These are phyloP conservation scores for Acanthamoeba triangularis DNA, from an alignment of 208 protist genomes.

Conservation along the genomic window DNA sequence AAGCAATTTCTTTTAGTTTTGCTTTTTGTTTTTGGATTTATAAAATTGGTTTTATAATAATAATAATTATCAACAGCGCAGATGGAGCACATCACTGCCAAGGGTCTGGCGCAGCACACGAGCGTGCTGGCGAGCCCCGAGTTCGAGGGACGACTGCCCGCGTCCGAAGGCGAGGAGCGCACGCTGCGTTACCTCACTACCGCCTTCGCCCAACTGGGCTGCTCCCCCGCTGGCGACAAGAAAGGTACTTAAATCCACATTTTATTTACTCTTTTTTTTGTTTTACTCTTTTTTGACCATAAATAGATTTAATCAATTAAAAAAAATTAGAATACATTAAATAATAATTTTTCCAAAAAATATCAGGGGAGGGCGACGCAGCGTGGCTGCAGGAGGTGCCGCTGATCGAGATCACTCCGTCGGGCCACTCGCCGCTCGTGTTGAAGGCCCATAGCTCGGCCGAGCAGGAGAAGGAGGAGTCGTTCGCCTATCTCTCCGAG, in stretches of 20 bases:
- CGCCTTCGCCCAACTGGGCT: background rate
- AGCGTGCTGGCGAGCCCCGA: background rate
- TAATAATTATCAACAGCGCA: too few species aligned
- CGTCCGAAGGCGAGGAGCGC: background rate
- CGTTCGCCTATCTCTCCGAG: background rate
- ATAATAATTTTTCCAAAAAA: too few species aligned
- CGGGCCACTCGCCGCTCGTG: constrained; percentile 12
- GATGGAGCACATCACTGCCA: background rate
- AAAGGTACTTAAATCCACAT: background rate
- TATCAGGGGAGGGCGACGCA: background rate
- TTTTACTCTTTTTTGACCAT: background rate
- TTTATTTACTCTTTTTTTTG: background rate
- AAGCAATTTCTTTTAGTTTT: background rate
- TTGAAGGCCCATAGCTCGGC: background rate
- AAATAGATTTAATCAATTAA: too few species aligned
- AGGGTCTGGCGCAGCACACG: background rate
- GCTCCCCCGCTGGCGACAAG: background rate
- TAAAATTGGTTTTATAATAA: background rate
- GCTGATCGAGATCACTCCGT: background rate
- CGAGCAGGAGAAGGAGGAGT: background rate
- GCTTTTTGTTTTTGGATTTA: background rate
- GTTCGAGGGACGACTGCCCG: background rate
- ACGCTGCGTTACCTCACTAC: background rate
- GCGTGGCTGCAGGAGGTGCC: constrained; percentile 26
- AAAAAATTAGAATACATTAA: too few species aligned